Conservation (phyloP, 2,329 filamentous ascomycete genomes). For the Alternaria sp. region DNA sequence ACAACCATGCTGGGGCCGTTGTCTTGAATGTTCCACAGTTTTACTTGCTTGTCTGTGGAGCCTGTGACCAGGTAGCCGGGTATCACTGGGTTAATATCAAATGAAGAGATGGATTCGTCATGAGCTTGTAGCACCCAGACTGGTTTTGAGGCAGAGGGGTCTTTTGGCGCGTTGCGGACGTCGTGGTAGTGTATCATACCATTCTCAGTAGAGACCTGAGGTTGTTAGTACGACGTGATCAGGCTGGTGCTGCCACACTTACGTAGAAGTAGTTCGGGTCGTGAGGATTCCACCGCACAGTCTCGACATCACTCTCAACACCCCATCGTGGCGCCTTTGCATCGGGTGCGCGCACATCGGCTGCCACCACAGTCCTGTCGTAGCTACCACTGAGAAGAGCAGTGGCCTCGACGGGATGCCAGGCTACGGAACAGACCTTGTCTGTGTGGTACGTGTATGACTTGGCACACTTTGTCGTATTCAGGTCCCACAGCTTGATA, state of each 20-base stretch:
- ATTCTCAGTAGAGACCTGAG: constrained; percentile 76
- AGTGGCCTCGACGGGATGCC: constrained; percentile 87
- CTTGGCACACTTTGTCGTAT: constrained; percentile 90
- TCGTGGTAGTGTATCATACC: constrained; percentile 94
- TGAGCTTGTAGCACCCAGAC: constrained; percentile 96
- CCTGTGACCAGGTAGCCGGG: constrained; percentile 94
- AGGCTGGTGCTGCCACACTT: constrained; percentile 19
- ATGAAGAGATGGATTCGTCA: constrained; percentile 87
- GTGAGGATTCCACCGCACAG: constrained; percentile 90
- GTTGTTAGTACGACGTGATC: constrained; percentile 21
- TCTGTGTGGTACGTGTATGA: constrained; percentile 96
- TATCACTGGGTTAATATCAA: constrained; percentile 88
- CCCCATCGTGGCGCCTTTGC: constrained; percentile 84
- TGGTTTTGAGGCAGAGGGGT: constrained; percentile 77
- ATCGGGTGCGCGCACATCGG: constrained; percentile 93
- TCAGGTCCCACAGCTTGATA: constrained; percentile 96
- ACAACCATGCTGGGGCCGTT: constrained; percentile 89
- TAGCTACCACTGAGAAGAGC: constrained; percentile 92
- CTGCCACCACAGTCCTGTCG: constrained; percentile 90
- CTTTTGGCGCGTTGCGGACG: constrained; percentile 74
- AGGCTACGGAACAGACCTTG: constrained; percentile 95
- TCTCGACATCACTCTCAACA: constrained; percentile 95
- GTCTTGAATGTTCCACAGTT: constrained; percentile 90
- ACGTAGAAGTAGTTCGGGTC: constrained; percentile 94
- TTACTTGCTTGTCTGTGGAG: constrained; percentile 92